Evolutionary conservation across 2,329 filamentous ascomycete genomes (phyloP).

Genomic region (Diaporthe citri): DNA sequence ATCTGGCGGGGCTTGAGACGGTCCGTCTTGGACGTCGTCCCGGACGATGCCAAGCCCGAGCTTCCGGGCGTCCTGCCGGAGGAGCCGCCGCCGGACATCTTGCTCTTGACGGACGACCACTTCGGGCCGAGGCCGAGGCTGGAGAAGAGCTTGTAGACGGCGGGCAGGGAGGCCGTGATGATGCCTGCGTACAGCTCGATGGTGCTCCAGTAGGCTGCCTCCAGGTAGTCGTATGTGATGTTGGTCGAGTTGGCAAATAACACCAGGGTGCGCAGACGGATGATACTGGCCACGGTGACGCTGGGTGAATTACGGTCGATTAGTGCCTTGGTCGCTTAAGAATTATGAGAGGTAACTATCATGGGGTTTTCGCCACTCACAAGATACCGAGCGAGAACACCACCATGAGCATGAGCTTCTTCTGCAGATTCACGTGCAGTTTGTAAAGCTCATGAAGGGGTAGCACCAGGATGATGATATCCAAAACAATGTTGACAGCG

Average conservation of each 20-base stretch:
- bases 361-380: neutral
- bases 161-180: neutral
- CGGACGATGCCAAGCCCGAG: neutral
- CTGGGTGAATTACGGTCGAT: neutral
- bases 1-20: neutral
- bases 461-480: conserved; percentile 50
- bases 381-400: conserved; percentile 21
- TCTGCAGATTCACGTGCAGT: conserved; percentile 15
- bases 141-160: conserved; percentile 25
- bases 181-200: conserved; percentile 29
- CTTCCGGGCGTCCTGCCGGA: neutral
- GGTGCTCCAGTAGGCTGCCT: conserved; percentile 7
- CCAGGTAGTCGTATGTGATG: conserved; percentile 22
- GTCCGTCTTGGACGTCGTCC: neutral
- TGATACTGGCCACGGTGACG: conserved; percentile 9
- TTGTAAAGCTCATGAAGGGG: conserved; percentile 44
- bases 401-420: conserved; percentile 19
- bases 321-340: neutral
- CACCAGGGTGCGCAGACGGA: conserved; percentile 10
- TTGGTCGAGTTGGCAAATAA: conserved; percentile 20
- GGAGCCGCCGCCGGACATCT: conserved; percentile 14
- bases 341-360: rapidly evolving
- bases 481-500: conserved; percentile 50
- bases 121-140: neutral
- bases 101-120: neutral